Percentiles rank a stretch among this genome's conserved stretches.
These are phyloP conservation scores for Calonectria leucothoes DNA, from an alignment of 2,329 filamentous ascomycete species.

Conservation along the genomic window DNA sequence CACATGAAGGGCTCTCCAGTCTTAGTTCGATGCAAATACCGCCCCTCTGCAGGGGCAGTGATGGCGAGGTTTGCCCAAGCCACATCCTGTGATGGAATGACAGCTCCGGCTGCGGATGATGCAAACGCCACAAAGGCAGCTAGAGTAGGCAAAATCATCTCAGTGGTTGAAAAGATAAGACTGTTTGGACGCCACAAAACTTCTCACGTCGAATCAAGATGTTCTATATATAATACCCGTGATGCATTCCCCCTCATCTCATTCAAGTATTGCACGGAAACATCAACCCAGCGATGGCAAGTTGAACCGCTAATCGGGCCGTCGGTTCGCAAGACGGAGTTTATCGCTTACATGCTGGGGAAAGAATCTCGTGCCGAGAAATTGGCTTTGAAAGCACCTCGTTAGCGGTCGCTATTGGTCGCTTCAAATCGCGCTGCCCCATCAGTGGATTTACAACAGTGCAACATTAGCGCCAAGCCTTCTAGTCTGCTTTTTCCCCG, in stretches of 20 bases:
- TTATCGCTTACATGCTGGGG: background rate
- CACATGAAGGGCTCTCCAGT: background rate
- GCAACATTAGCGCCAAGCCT: background rate
- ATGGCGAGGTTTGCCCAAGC: background rate
- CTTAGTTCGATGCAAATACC: background rate
- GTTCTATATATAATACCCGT: background rate
- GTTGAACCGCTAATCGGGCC: background rate
- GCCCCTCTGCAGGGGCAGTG: background rate
- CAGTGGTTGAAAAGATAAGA: background rate
- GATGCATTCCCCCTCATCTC: background rate
- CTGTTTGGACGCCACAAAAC: background rate
- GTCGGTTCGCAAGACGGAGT: background rate
- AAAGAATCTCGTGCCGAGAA: background rate
- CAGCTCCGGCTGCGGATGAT: background rate
- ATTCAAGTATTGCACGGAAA: background rate
- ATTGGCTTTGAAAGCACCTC: background rate
- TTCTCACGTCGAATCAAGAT: background rate
- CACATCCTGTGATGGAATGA: background rate
- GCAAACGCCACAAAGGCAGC: background rate
- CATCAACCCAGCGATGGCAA: background rate
- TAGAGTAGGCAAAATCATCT: background rate
- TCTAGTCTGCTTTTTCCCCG: background rate
- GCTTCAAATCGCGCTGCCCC: background rate
- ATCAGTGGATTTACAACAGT: background rate
- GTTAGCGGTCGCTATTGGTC: background rate